These are phyloP conservation scores for Saccharomycopsis sp. DNA, from an alignment of 805 yeast genomes.

Conservation along the genomic window DNA sequence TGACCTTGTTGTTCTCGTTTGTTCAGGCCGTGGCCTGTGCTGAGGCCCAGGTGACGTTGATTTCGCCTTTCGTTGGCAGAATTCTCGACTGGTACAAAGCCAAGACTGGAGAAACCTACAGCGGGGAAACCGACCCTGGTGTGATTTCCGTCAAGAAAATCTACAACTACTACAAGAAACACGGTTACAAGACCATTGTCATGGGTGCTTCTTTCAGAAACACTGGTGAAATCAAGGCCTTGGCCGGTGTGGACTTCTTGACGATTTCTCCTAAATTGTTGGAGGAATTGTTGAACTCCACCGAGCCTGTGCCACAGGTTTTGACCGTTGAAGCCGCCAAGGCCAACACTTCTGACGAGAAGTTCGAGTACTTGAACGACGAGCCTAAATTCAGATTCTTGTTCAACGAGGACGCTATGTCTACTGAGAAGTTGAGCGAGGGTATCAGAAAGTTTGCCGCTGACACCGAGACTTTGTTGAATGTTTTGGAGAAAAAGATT, in stretches of 20 bases:
- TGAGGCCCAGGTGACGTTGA: conserved; percentile 91
- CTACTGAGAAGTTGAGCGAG: conserved; percentile 93
- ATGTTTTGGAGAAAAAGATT: conserved; percentile 42
- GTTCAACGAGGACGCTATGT: conserved; percentile 96
- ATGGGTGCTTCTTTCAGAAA: conserved; percentile 99
- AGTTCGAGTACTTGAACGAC: conserved; percentile 76
- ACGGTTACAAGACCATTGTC: conserved; percentile 92
- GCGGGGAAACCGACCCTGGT: conserved; percentile 88
- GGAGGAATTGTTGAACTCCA: conserved; percentile 78
- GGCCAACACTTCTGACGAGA: conserved; percentile 45
- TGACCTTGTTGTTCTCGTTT: conserved; percentile 90
- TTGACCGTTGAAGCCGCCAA: conserved; percentile 65
- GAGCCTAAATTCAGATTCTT: conserved; percentile 87
- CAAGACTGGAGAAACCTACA: conserved; percentile 80
- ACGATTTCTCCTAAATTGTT: conserved; percentile 91
- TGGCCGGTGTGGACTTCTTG: conserved; percentile 95
- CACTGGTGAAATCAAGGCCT: conserved; percentile 87
- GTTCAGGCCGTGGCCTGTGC: conserved; percentile 99
- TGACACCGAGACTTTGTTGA: conserved; percentile 77
- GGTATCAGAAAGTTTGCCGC: conserved; percentile 97
- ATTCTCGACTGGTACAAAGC: conserved; percentile 98
- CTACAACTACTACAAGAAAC: conserved; percentile 97
- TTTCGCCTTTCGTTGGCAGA: conserved; percentile 99
- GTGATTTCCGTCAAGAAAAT: conserved; percentile 81
- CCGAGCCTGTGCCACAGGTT: conserved; percentile 71